These are phyloP conservation scores for Syzygium aqueum DNA, from an alignment of 345 rosid species.

Conservation along the genomic window DNA sequence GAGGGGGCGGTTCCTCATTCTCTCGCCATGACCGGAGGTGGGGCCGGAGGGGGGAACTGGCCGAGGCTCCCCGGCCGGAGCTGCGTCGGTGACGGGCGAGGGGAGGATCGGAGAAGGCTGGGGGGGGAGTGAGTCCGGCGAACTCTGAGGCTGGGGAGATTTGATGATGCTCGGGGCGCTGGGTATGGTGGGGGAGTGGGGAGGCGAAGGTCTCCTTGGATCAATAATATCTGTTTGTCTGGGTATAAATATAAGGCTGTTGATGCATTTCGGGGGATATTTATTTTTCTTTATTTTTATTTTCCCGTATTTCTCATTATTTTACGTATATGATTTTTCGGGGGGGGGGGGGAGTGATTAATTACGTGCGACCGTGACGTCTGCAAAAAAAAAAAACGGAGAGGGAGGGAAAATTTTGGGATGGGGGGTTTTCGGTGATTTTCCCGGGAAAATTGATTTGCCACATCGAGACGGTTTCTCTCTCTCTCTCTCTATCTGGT, in stretches of 20 bases:
- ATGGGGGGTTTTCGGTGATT: constrained; percentile 2
- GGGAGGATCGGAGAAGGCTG: neutral
- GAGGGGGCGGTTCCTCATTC: constrained; percentile 18
- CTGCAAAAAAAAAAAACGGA: neutral
- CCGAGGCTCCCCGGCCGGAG: neutral
- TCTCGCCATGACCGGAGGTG: constrained; percentile 20
- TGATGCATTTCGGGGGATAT: neutral
- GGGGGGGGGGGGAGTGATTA: neutral
- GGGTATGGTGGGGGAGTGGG: neutral
- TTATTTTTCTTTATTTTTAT: neutral
- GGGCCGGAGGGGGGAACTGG: neutral
- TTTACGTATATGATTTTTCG: no score
- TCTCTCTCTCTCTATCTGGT: neutral
- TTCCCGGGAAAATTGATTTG: constrained; percentile 37
- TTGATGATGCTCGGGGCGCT: no score
- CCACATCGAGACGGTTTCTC: neutral
- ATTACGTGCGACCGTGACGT: neutral
- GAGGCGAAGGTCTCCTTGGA: constrained; percentile 11
- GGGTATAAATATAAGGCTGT: constrained; percentile 60
- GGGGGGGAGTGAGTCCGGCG: neutral
- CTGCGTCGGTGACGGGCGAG: constrained; percentile 3
- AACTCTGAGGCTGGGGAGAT: no score
- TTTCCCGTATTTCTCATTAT: neutral
- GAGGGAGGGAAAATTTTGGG: neutral
- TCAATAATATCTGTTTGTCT: constrained; percentile 23